Evolutionary conservation across 2,329 filamentous ascomycete genomes (phyloP).

Genomic region (Aureobasidium sp.): DNA sequence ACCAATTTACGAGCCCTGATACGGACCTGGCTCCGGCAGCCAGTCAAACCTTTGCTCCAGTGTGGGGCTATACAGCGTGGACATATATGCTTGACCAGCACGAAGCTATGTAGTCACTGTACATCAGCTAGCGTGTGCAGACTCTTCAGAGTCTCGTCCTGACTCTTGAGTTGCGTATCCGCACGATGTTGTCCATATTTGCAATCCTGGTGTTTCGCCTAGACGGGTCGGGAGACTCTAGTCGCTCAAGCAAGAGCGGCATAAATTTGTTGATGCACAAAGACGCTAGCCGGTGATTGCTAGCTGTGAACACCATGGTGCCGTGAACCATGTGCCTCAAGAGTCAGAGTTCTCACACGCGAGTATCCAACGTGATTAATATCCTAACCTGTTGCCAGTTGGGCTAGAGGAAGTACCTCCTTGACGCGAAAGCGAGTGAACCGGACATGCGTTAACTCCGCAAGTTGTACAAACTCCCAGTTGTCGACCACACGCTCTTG

Average conservation of each 20-base stretch:
- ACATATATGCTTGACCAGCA: too few relatives aligned
- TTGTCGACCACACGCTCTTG: not conserved
- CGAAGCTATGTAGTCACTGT: too few relatives aligned
- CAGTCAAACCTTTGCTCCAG: not conserved
- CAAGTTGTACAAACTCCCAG: not conserved
- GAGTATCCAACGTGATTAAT: not conserved
- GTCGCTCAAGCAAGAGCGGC: not conserved
- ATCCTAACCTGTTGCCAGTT: not conserved
- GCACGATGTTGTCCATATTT: not conserved
- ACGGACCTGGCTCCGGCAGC: not conserved
- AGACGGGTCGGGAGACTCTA: not conserved
- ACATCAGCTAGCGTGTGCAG: too few relatives aligned
- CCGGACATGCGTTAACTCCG: not conserved
- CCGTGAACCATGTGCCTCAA: too few relatives aligned
- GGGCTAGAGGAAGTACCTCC: not conserved
- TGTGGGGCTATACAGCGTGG: not conserved
- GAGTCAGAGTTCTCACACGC: not conserved
- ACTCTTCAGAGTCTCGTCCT: not conserved
- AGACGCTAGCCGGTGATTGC: not conserved
- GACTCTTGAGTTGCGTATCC: too few relatives aligned
- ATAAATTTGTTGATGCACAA: not conserved
- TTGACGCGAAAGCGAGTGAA: not conserved
- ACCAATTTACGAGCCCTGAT: not conserved
- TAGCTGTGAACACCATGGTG: not conserved
- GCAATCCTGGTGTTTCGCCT: not conserved